Conservation (phyloP, 768 basidiomycete species). For the Termitomyces sp. region DNA sequence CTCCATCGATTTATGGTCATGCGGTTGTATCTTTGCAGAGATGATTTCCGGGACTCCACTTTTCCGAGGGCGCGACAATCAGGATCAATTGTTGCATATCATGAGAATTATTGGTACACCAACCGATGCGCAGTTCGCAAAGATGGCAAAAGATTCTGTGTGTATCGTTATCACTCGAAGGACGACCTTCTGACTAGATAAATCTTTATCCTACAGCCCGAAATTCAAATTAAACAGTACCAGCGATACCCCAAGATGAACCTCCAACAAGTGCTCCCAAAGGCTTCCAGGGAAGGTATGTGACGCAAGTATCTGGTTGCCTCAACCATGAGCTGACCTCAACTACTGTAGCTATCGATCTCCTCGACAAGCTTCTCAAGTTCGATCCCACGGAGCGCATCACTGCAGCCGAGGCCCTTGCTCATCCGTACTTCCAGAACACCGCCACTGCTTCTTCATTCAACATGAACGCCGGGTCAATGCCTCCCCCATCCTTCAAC, state of each 20-base stretch:
- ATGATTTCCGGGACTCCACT: constrained; percentile 98
- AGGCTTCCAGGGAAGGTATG: constrained; percentile 80
- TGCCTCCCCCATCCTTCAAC: constrained; percentile 68
- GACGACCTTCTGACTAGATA: constrained; percentile 2
- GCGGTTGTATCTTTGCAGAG: constrained; percentile 98
- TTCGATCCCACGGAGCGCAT: constrained; percentile 94
- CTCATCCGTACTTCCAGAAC: constrained; percentile 87
- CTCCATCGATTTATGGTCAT: constrained; percentile 98
- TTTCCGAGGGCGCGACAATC: constrained; percentile 95
- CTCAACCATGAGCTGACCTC: not conserved
- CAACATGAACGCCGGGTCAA: constrained; percentile 49
- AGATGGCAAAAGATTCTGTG: constrained; percentile 90
- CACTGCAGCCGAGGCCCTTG: constrained; percentile 87
- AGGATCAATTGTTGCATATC: constrained; percentile 96
- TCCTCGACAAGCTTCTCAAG: constrained; percentile 91
- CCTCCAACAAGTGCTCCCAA: constrained; percentile 77
- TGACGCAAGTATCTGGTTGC: not conserved
- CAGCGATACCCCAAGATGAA: constrained; percentile 86
- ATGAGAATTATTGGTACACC: constrained; percentile 98
- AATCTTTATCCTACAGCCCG: constrained; percentile 52
- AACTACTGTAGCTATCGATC: constrained; percentile 69
- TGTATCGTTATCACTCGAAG: constrained; percentile 25
- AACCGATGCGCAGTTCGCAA: constrained; percentile 79
- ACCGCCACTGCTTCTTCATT: constrained; percentile 42
- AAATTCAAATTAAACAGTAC: constrained; percentile 80